Evolutionary conservation across 2,329 filamentous ascomycete species (phyloP).

Genomic region (Atkinsonella hypoxylon): DNA sequence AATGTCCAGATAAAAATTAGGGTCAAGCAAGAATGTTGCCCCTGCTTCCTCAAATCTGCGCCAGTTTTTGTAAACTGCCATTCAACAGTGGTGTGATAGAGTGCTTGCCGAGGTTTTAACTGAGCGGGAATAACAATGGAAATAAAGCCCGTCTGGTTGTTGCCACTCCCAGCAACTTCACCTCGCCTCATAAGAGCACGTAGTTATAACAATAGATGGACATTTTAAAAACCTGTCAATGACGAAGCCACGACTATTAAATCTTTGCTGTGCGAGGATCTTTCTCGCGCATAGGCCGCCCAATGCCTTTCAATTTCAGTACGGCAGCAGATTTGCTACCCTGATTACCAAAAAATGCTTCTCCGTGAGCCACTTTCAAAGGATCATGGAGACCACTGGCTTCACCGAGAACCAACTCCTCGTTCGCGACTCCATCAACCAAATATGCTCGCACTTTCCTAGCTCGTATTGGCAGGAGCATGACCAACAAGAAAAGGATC

Average conservation of each 20-base stretch:
- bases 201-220: no score
- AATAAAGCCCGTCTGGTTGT: not conserved
- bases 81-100: not conserved
- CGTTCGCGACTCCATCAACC: constrained; percentile 57
- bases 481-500: constrained; percentile 60
- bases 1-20: no score
- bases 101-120: no score
- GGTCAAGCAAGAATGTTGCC: no score
- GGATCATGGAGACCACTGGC: constrained; percentile 58
- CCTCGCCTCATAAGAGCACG: not conserved
- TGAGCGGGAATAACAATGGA: not conserved
- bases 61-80: not conserved
- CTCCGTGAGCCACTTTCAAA: constrained; percentile 5
- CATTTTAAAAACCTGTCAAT: not conserved
- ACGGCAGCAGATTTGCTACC: not conserved
- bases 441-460: constrained; percentile 58
- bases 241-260: not conserved
- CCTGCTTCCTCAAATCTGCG: no score
- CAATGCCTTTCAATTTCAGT: not conserved
- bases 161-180: not conserved
- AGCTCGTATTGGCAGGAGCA: constrained; percentile 67
- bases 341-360: not conserved
- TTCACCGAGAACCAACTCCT: constrained; percentile 63
- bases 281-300: not conserved
- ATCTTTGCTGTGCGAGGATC: not conserved